Evolutionary conservation across 768 basidiomycete species (phyloP).

Genomic region (Rhizopogon vulgaris): DNA sequence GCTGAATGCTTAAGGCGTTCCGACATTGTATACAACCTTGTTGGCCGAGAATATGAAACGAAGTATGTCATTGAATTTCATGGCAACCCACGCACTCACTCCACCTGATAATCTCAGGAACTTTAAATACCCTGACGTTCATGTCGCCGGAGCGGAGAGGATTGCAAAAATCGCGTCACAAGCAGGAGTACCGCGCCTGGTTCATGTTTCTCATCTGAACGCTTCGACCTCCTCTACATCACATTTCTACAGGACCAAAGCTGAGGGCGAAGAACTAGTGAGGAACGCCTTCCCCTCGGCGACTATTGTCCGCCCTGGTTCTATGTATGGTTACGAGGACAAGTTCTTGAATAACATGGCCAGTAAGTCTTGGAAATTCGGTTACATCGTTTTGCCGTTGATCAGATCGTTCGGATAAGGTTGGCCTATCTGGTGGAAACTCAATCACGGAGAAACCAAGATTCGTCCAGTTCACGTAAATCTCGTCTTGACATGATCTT

Average conservation of each 20-base stretch:
- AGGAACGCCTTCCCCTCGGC: slow-evolving; percentile 77
- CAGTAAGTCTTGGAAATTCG: slow-evolving; percentile 42
- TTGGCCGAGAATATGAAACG: slow-evolving; percentile 91
- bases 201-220: slow-evolving; percentile 95
- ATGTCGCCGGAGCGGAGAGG: slow-evolving; percentile 74
- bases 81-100: slow-evolving; percentile 4
- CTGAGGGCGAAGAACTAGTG: slow-evolving; percentile 84
- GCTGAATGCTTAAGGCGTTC: slow-evolving; percentile 92
- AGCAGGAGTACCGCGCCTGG: slow-evolving; percentile 73
- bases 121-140: slow-evolving; percentile 76
- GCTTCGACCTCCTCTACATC: slow-evolving; percentile 75
- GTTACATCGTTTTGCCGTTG: slow-evolving; percentile 5
- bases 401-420: slow-evolving; percentile 37
- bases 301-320: slow-evolving; percentile 80
- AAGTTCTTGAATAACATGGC: slow-evolving; percentile 90
- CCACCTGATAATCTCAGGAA: slow-evolving; percentile 52
- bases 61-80: slow-evolving; percentile 50
- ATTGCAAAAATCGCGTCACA: slow-evolving; percentile 82
- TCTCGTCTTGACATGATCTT: slow-evolving; percentile 12
- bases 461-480: slow-evolving; percentile 89
- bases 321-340: slow-evolving; percentile 94
- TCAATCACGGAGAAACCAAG: slow-evolving; percentile 83
- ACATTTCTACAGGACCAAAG: slow-evolving; percentile 83
- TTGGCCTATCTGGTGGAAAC: slow-evolving; percentile 90
- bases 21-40: slow-evolving; percentile 94